Evolutionary conservation across 116 monocot genomes (phyloP).

Genomic region (Trichopus zeylanicus): DNA sequence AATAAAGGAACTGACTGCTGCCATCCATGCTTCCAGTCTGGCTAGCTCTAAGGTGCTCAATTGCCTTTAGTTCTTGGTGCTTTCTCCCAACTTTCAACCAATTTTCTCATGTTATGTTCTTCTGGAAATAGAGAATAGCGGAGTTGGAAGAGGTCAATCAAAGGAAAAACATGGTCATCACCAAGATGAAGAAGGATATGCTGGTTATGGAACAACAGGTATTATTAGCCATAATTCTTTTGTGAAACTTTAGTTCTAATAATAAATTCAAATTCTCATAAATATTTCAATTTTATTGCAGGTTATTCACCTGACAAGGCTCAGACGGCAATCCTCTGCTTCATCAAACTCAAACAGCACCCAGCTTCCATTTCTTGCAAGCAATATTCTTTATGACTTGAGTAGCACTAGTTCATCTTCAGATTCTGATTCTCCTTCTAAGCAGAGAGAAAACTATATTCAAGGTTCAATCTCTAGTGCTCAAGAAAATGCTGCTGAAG

Average conservation of each 20-base stretch:
- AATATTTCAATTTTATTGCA: conserved; percentile 16
- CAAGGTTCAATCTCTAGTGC: no score
- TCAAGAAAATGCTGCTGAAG: background rate
- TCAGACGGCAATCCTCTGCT: conserved; percentile 34
- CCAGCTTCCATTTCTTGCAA: conserved; percentile 49
- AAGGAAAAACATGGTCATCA: conserved; percentile 70
- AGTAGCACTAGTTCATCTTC: conserved; percentile 84
- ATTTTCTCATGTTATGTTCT: background rate
- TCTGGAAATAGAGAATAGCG: conserved; percentile 42
- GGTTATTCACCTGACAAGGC: conserved; percentile 63
- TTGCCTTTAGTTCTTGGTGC: no score
- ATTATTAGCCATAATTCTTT: no score
- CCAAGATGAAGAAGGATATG: conserved; percentile 70
- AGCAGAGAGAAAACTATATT: no score
- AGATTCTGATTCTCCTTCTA: conserved; percentile 56
- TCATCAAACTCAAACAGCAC: background rate
- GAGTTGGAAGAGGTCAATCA: conserved; percentile 73
- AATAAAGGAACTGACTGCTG: conserved; percentile 58
- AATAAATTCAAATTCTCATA: no score
- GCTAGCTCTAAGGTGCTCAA: conserved; percentile 55
- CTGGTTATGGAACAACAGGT: conserved; percentile 67
- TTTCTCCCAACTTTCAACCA: no score
- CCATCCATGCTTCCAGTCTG: conserved; percentile 33
- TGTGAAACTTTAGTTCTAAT: background rate
- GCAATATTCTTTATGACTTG: conserved; percentile 83